Conservation (phyloP, 2,329 filamentous ascomycete species). For the Scolecobasidium constrictum region DNA sequence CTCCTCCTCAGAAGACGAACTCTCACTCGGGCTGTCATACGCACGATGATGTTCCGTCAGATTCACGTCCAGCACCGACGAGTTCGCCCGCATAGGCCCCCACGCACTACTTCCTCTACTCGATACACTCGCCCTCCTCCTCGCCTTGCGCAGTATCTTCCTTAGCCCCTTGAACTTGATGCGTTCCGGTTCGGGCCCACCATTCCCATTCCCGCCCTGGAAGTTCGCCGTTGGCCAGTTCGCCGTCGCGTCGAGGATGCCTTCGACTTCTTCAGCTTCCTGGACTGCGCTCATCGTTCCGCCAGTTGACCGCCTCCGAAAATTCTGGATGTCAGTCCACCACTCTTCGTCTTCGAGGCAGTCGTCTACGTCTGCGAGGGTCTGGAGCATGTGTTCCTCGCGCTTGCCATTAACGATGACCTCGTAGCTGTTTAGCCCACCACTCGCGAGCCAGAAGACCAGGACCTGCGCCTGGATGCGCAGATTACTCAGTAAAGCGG, state of each 20-base stretch:
- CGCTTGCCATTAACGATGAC: constrained; percentile 61
- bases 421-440: constrained; percentile 54
- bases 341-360: constrained; percentile 63
- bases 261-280: constrained; percentile 32
- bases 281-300: constrained; percentile 26
- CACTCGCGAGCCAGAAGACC: constrained; percentile 73
- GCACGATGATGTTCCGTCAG: neutral
- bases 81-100: constrained; percentile 4
- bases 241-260: constrained; percentile 30
- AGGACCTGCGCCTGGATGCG: constrained; percentile 69
- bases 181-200: neutral
- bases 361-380: constrained; percentile 51
- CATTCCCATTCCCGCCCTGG: constrained; percentile 3
- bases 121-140: constrained; percentile 31
- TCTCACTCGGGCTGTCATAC: constrained; percentile 11
- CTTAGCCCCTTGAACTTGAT: constrained; percentile 43
- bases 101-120: constrained; percentile 2
- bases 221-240: constrained; percentile 38
- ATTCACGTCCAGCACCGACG: neutral
- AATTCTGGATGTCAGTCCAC: constrained; percentile 65
- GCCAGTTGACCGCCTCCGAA: constrained; percentile 16
- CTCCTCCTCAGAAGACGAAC: constrained; percentile 29
- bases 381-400: constrained; percentile 37
- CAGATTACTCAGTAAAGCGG: constrained; percentile 65
- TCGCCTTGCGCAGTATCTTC: constrained; percentile 51